Percentiles rank a stretch among this genome's conserved stretches.
Conservation (phyloP, 2,329 filamentous ascomycete genomes). For the Trichothecium roseum region DNA sequence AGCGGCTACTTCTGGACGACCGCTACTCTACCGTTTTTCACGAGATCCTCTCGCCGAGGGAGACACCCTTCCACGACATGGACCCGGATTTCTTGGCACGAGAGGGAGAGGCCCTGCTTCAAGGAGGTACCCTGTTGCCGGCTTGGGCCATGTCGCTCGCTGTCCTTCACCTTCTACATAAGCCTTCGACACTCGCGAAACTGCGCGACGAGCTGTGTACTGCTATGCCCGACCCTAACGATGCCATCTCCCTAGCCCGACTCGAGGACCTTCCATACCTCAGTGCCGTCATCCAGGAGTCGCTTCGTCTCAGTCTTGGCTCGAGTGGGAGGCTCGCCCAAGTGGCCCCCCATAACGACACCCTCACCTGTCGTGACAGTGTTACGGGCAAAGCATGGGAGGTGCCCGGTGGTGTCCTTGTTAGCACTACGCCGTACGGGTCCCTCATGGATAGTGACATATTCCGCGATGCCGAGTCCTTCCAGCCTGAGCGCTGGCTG, state of each 20-base stretch:
- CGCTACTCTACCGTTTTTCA: conserved; percentile 25
- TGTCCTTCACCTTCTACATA: conserved; percentile 23
- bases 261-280: conserved; percentile 4
- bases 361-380: conserved; percentile 17
- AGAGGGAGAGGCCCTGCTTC: conserved; percentile 26
- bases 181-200: conserved; percentile 11
- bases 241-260: conserved; percentile 1
- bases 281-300: conserved; percentile 4
- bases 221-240: conserved; percentile 1
- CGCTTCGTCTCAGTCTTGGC: conserved; percentile 24
- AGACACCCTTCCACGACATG: conserved; percentile 23
- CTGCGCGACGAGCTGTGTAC: conserved; percentile 1
- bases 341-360: conserved; percentile 27
- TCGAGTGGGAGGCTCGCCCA: conserved; percentile 37
- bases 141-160: conserved; percentile 23
- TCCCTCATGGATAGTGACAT: conserved; percentile 21
- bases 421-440: conserved; percentile 26
- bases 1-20: conserved; percentile 20
- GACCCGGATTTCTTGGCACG: conserved; percentile 21
- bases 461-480: conserved; percentile 20
- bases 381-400: conserved; percentile 15
- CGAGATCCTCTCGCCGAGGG: conserved; percentile 18
- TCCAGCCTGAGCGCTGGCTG: conserved; percentile 25
- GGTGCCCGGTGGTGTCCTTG: conserved; percentile 20
- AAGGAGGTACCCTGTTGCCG: conserved; percentile 30